A percentile compares a stretch with the other conserved stretches of the same genome.
phyloP scores from a whole-genome alignment of 495 filamentous ascomycete genomes.

The Xylaria cubensis region DNA sequence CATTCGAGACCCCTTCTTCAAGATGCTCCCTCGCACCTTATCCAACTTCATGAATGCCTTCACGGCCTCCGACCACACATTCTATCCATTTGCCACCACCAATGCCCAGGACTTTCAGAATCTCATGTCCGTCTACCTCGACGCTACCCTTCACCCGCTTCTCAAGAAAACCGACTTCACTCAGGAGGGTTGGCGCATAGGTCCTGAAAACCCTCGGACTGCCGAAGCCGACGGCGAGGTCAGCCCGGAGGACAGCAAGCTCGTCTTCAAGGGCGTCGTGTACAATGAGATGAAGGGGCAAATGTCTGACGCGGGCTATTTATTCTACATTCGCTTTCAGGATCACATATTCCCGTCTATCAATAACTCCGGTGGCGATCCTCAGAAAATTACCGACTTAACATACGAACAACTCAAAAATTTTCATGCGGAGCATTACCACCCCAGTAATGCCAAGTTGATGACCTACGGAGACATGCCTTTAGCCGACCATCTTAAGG shows the following conservation, averaged over 20 bases:
- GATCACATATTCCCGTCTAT: conserved; percentile 92
- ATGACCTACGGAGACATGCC: conserved; percentile 96
- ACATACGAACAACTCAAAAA: conserved; percentile 84
- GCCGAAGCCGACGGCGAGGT: conserved; percentile 49
- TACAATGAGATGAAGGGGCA: conserved; percentile 99
- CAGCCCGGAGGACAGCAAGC: conserved; percentile 56
- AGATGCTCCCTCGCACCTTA: conserved; percentile 96
- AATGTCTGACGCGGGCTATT: conserved; percentile 95
- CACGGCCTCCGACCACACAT: conserved; percentile 95
- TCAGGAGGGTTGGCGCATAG: conserved; percentile 96
- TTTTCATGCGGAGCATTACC: conserved; percentile 91
- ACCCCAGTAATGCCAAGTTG: conserved; percentile 94
- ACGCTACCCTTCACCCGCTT: conserved; percentile 88
- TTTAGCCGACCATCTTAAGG: conserved; percentile 75
- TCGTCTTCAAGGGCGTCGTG: conserved; percentile 97
- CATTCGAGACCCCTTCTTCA: conserved; percentile 97
- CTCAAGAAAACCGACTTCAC: conserved; percentile 90
- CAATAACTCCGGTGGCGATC: conserved; percentile 96
- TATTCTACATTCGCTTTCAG: conserved; percentile 92
- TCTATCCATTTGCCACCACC: conserved; percentile 98
- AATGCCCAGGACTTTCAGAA: conserved; percentile 95
- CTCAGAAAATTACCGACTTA: conserved; percentile 92
- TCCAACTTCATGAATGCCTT: conserved; percentile 99
- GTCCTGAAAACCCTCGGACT: conserved; percentile 80
- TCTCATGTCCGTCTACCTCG: conserved; percentile 93